Percentiles rank a stretch among this genome's conserved stretches.
Evolutionary conservation across 192 early-diverging fungal species (phyloP).

Genomic region (Anaeromyces robustus): DNA sequence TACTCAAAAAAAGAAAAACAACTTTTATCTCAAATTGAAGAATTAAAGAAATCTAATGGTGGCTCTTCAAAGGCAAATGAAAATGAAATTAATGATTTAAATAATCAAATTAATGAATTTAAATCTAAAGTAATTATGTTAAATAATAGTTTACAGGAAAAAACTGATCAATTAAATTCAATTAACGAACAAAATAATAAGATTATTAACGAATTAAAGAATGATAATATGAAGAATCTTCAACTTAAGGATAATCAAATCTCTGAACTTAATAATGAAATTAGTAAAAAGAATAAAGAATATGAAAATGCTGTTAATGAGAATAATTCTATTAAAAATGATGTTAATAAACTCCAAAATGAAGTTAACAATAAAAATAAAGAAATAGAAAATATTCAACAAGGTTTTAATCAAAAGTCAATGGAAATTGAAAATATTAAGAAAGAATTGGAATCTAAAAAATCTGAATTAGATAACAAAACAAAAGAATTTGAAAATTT

Average conservation of each 20-base stretch:
- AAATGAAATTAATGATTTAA: neutral
- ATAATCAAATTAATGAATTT: neutral
- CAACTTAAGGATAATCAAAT: neutral
- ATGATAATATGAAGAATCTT: neutral
- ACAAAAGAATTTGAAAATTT: neutral
- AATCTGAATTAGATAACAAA: neutral
- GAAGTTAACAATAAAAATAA: neutral
- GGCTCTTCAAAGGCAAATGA: neutral
- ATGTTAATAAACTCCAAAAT: neutral
- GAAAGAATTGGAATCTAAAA: neutral
- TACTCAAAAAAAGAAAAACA: neutral
- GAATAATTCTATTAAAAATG: neutral
- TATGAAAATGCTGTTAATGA: neutral
- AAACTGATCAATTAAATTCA: neutral
- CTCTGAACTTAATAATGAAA: neutral
- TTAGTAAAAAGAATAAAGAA: neutral
- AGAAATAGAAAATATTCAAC: neutral
- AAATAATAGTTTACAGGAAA: neutral
- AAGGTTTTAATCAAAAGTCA: too few relatives aligned
- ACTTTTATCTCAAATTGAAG: neutral
- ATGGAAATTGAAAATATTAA: neutral
- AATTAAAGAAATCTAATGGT: neutral
- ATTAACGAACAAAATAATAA: neutral
- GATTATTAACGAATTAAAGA: neutral
- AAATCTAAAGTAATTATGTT: neutral